Base-by-base conservation (phyloP, 2,329 filamentous ascomycete genomes). In the Chaetomium strumarium region DNA sequence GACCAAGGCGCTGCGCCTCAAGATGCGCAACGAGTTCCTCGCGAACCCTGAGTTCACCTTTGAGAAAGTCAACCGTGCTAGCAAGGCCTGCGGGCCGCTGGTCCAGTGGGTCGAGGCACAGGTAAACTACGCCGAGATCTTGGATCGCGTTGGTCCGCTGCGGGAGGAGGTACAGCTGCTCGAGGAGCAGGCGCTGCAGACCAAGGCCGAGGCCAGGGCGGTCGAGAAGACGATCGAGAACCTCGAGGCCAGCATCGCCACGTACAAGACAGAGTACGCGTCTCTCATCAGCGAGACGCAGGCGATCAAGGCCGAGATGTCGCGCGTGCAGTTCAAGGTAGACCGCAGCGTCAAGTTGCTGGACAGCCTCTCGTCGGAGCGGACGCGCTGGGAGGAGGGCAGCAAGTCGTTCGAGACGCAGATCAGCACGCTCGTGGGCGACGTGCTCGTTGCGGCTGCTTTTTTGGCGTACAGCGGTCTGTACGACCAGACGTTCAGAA, bases 331-430 rank as follows among this genome's bases (percentile, higher is more conserved):
- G 70, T 96, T 91, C 76, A 99, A 99, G 79, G 93, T 99, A 51
- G 90, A 97, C 68, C 86, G 93, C 67, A 97, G 92, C 74, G 89
- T 96, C 57, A 86, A 90, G 64, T 78, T 99, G 44, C 84, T 99
- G 17, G 92, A 96, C 71, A 96, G 91, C 71, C 76, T 99, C 60
- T 95, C 93, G 9, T 96, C 92, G 5, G 93, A 99, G 73, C 83
- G 92, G 69, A 82, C 80, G 37, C 85, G 93, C 65, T 99, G 93
- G 93, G 93, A 99, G 66, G 89, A 92, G 64, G 91, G 91, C 62
- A 99, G 93, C 79, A 95, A 87, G 72, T 96, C 92, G 0, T 99
- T 99, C 68, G 92, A 97, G 70, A 95, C 91, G 2, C 93, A 99
- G 68, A 97, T 99, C 67, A 88, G 88, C 69, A 99, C 93, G 2